Conservation (phyloP, 129 eudicot species). For the Sambucus nigra region DNA sequence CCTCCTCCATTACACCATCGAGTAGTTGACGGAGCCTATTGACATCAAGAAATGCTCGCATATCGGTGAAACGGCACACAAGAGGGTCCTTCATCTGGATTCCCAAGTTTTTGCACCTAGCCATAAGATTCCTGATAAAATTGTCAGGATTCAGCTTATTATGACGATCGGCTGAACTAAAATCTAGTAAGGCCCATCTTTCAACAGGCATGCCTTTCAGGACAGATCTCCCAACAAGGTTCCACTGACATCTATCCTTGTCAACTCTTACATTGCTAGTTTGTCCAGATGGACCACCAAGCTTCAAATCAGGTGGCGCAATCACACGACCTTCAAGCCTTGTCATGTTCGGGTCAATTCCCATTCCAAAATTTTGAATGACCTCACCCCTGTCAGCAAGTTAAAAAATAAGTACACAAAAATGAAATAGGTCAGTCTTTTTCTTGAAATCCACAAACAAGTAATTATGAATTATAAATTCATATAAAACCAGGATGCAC, state of each 20-base stretch:
- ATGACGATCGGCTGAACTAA: conserved; percentile 20
- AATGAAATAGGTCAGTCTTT: too few species aligned
- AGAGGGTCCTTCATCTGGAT: conserved; percentile 30
- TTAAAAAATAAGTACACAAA: too few species aligned
- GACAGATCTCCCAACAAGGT: conserved; percentile 32
- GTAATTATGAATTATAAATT: too few species aligned
- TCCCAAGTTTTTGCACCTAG: conserved; percentile 27
- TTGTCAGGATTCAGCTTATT: neutral
- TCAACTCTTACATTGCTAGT: too few species aligned
- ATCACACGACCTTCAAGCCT: conserved; percentile 45
- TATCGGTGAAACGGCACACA: neutral
- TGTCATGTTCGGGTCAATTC: conserved; percentile 40
- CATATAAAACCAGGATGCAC: too few species aligned
- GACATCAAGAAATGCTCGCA: conserved; percentile 11
- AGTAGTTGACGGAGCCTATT: conserved; percentile 16
- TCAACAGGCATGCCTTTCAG: conserved; percentile 32
- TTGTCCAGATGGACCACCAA: too few species aligned
- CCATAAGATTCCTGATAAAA: conserved; percentile 25
- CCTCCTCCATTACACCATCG: conserved; percentile 9
- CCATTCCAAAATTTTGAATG: conserved; percentile 29
- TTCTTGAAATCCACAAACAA: too few species aligned
- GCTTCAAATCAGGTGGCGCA: conserved; percentile 37
- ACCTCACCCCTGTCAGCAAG: conserved; percentile 25
- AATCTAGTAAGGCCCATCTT: conserved; percentile 58
- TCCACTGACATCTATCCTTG: conserved; percentile 55